Conservation (phyloP, 495 filamentous ascomycete genomes). For the Trichoderma asperelloides region DNA sequence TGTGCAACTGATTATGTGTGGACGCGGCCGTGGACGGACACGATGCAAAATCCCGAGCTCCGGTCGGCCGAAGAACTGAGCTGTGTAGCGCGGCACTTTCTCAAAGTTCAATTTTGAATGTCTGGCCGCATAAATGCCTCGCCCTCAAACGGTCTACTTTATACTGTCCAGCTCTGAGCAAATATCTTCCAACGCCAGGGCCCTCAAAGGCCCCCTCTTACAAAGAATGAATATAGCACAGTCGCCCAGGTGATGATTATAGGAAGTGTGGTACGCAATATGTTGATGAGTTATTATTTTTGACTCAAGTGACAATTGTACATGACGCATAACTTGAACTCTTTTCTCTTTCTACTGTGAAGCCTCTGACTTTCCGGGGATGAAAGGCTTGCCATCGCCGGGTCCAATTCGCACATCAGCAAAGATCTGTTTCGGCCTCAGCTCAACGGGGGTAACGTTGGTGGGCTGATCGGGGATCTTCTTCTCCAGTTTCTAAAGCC, state of each 20-base stretch:
- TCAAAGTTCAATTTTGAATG: too few species aligned
- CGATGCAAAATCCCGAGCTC: too few species aligned
- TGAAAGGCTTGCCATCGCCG: slow-evolving; percentile 30
- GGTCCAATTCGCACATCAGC: slow-evolving; percentile 41
- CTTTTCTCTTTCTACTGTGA: neutral
- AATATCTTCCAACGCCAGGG: too few species aligned
- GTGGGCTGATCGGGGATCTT: slow-evolving; percentile 75
- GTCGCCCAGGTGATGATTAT: neutral
- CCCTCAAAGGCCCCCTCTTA: too few species aligned
- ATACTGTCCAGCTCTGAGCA: too few species aligned
- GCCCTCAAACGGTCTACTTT: too few species aligned
- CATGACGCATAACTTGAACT: neutral
- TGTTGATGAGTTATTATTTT: neutral
- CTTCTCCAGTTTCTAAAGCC: slow-evolving; percentile 73
- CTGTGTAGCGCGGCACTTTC: too few species aligned
- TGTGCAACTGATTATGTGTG: too few species aligned
- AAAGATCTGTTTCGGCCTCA: slow-evolving; percentile 70
- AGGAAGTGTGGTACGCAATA: neutral
- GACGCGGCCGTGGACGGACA: too few species aligned
- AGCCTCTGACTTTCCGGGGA: slow-evolving; percentile 15
- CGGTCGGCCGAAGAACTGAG: too few species aligned
- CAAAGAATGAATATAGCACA: too few species aligned
- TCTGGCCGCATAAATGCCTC: too few species aligned
- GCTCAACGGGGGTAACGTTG: slow-evolving; percentile 71
- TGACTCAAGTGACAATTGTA: slow-evolving; percentile 2